These are phyloP conservation scores for Trichoderma hamatum DNA, from an alignment of 2,329 filamentous ascomycete genomes.

Conservation along the genomic window DNA sequence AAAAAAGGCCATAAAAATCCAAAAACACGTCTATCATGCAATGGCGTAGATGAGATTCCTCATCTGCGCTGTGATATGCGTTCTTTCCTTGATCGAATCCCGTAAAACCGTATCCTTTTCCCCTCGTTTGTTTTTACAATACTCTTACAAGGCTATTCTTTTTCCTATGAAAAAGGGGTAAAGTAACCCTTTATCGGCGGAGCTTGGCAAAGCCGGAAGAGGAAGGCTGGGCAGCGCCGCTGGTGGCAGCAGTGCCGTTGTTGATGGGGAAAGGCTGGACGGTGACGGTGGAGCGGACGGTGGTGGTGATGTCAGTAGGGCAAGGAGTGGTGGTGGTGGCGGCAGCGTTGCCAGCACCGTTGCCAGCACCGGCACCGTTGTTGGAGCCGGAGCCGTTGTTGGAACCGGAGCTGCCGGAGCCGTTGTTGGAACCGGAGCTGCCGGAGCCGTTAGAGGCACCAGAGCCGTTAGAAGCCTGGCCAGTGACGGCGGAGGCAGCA, in stretches of 20 bases:
- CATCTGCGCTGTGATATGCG: conserved; percentile 1
- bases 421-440: conserved; percentile 16
- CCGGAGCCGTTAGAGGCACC: conserved; percentile 24
- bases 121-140: background rate
- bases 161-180: background rate
- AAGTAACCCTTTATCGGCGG: conserved; percentile 35
- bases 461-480: conserved; percentile 24
- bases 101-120: background rate
- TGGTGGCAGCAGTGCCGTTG: conserved; percentile 39
- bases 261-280: conserved; percentile 48
- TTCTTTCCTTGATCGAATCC: background rate
- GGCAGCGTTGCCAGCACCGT: conserved; percentile 30
- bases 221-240: background rate
- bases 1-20: background rate
- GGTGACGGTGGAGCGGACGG: conserved; percentile 40
- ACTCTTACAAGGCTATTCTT: conserved; percentile 5
- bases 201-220: conserved; percentile 44
- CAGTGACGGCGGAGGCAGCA: conserved; percentile 33
- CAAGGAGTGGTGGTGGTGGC: conserved; percentile 32
- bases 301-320: conserved; percentile 30
- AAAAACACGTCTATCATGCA: conserved; percentile 20
- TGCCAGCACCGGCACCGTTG: conserved; percentile 7
- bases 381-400: background rate
- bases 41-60: background rate
- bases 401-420: conserved; percentile 28